Percentiles rank a stretch among this genome's conserved stretches.
Evolutionary conservation across 345 rosid genomes (phyloP).

Genomic region (Raphanus raphanistrum): DNA sequence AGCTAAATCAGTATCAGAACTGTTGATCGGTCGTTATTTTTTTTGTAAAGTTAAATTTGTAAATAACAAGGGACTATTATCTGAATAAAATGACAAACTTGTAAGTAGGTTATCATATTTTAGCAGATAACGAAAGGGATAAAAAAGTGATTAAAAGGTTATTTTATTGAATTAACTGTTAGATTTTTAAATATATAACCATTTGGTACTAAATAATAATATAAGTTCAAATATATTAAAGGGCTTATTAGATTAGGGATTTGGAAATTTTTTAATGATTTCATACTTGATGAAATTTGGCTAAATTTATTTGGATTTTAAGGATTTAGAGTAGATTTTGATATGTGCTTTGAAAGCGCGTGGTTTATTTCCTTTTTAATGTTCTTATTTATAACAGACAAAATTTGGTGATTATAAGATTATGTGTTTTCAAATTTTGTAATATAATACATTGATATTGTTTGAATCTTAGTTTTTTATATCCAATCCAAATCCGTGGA

Average conservation of each 20-base stretch:
- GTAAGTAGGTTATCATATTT: not conserved
- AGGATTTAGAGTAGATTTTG: not conserved
- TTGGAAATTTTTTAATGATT: not conserved
- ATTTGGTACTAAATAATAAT: not conserved
- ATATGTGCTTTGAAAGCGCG: too few species aligned
- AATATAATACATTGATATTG: too few species aligned
- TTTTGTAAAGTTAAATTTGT: not conserved
- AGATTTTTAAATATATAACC: not conserved
- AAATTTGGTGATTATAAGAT: too few species aligned
- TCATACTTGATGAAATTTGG: too few species aligned
- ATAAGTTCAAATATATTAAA: not conserved
- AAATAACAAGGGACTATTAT: not conserved
- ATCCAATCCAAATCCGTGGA: too few species aligned
- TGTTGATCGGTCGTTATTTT: not conserved
- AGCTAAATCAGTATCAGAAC: not conserved
- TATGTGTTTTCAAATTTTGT: too few species aligned
- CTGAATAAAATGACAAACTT: not conserved
- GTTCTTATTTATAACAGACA: too few species aligned
- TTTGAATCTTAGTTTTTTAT: too few species aligned
- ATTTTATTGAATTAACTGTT: not conserved
- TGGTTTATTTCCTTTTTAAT: too few species aligned
- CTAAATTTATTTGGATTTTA: not conserved
- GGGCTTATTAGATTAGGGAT: not conserved
- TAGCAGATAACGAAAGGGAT: not conserved
- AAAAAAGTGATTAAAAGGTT: too few species aligned